Conservation (phyloP, 257 asterid genomes). For the Oldenlandia corymbosa region DNA sequence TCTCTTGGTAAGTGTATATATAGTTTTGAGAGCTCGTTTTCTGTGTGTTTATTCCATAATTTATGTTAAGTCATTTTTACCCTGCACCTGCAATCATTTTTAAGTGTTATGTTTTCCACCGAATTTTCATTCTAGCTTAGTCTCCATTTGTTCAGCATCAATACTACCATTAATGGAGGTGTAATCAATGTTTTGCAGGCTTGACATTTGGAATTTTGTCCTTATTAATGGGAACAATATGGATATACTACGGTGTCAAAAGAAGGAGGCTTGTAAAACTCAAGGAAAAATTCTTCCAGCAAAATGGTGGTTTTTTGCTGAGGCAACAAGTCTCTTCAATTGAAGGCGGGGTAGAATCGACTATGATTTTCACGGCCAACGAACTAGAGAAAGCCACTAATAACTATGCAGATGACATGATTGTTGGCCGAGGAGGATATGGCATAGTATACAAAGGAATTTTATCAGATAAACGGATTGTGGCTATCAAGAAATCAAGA, state of each 20-base stretch:
- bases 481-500: slow-evolving; percentile 66
- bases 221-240: slow-evolving; percentile 36
- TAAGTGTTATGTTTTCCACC: too few relatives aligned
- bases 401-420: slow-evolving; percentile 44
- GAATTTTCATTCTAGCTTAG: too few relatives aligned
- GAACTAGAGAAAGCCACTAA: slow-evolving; percentile 58
- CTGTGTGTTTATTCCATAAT: too few relatives aligned
- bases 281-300: slow-evolving; percentile 61
- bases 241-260: slow-evolving; percentile 49
- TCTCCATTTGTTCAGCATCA: too few relatives aligned
- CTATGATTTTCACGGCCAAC: slow-evolving; percentile 49
- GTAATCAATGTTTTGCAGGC: too few relatives aligned
- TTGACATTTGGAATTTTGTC: slow-evolving; percentile 57
- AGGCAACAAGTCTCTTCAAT: slow-evolving; percentile 50
- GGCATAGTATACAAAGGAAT: slow-evolving; percentile 71
- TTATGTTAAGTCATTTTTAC: too few relatives aligned
- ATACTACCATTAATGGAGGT: too few relatives aligned
- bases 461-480: slow-evolving; percentile 38
- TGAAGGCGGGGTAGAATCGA: slow-evolving; percentile 39
- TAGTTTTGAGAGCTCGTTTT: too few relatives aligned
- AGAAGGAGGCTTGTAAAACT: slow-evolving; percentile 38
- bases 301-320: slow-evolving; percentile 62
- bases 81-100: too few relatives aligned
- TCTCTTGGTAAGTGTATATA: slow-evolving; percentile 36
- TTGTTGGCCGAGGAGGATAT: slow-evolving; percentile 73